Percentiles rank a stretch among this genome's conserved stretches.
These are phyloP conservation scores for Annulohypoxylon stygium DNA, from an alignment of 495 filamentous ascomycete genomes.

Conservation along the genomic window DNA sequence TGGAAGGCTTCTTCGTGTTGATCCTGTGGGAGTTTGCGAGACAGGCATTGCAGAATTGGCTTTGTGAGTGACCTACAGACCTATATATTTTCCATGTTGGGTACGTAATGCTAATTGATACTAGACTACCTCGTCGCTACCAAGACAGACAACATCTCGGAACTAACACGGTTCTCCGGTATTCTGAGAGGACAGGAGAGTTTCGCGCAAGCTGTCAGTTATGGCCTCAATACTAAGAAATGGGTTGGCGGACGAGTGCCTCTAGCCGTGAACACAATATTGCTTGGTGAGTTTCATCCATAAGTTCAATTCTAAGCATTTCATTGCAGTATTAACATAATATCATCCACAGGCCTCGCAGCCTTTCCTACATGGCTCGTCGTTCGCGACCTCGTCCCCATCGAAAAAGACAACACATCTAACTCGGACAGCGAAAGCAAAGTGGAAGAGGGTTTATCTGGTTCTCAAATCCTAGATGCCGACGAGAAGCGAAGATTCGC, in stretches of 20 bases:
- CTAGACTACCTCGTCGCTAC: slow-evolving; percentile 28
- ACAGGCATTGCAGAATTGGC: slow-evolving; percentile 63
- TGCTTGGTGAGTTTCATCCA: slow-evolving; percentile 58
- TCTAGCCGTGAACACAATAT: slow-evolving; percentile 63
- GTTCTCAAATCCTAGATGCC: background rate
- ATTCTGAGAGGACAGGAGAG: slow-evolving; percentile 52
- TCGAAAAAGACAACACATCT: slow-evolving; percentile 21
- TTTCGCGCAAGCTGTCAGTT: slow-evolving; percentile 28
- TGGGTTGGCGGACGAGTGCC: slow-evolving; percentile 65
- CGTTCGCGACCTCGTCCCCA: slow-evolving; percentile 38
- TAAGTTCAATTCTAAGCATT: too few relatives aligned
- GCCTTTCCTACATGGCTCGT: slow-evolving; percentile 46
- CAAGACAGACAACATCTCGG: slow-evolving; percentile 49
- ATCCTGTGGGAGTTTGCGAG: slow-evolving; percentile 63
- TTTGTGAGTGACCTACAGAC: slow-evolving; percentile 39
- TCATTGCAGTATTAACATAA: too few relatives aligned
- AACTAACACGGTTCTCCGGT: slow-evolving; percentile 49
- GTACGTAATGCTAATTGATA: slow-evolving; percentile 5
- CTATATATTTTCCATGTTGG: too few relatives aligned
- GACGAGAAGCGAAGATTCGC: slow-evolving; percentile 23
- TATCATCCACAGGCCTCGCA: slow-evolving; percentile 30
- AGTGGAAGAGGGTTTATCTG: slow-evolving; percentile 24
- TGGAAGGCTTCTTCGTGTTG: slow-evolving; percentile 61
- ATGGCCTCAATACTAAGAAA: slow-evolving; percentile 50
- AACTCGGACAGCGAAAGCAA: slow-evolving; percentile 22